phyloP scores from a whole-genome alignment of 2,329 filamentous ascomycete species.

The Neoascochyta sp. region DNA sequence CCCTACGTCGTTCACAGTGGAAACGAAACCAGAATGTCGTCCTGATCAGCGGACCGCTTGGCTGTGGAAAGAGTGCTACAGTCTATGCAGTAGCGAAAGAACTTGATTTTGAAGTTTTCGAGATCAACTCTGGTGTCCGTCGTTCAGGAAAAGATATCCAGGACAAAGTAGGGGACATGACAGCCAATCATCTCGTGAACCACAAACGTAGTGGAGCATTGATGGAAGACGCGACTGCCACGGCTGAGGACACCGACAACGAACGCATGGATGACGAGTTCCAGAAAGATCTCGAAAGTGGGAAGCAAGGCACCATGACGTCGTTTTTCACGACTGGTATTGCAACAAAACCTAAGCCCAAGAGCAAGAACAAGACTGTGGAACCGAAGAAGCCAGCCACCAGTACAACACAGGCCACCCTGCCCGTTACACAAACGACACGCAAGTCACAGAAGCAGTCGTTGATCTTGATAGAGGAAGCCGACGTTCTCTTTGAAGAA shows the following conservation, averaged over 20 bases:
- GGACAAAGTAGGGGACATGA: constrained; percentile 95
- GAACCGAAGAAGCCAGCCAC: constrained; percentile 11
- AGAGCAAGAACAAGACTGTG: constrained; percentile 13
- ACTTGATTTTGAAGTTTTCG: constrained; percentile 88
- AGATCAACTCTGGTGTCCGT: constrained; percentile 81
- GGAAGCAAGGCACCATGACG: constrained; percentile 74
- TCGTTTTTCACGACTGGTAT: constrained; percentile 65
- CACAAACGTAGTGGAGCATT: constrained; percentile 33
- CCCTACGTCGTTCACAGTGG: constrained; percentile 26
- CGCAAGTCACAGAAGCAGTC: constrained; percentile 74
- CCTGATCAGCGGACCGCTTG: constrained; percentile 83
- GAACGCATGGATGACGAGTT: constrained; percentile 45
- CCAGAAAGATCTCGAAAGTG: constrained; percentile 59
- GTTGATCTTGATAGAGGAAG: constrained; percentile 88
- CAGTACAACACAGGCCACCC: constrained; percentile 13
- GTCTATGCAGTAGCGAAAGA: constrained; percentile 91
- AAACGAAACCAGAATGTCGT: constrained; percentile 63
- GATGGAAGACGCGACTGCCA: constrained; percentile 14
- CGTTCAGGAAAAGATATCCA: constrained; percentile 85
- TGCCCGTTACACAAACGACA: constrained; percentile 29
- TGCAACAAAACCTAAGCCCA: constrained; percentile 20
- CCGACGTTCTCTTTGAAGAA: constrained; percentile 89
- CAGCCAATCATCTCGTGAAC: constrained; percentile 84
- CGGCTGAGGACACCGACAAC: constrained; percentile 33
- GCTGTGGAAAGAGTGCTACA: constrained; percentile 89